These are phyloP conservation scores for Curvularia lunata DNA, from an alignment of 2,329 filamentous ascomycete genomes.

Conservation along the genomic window DNA sequence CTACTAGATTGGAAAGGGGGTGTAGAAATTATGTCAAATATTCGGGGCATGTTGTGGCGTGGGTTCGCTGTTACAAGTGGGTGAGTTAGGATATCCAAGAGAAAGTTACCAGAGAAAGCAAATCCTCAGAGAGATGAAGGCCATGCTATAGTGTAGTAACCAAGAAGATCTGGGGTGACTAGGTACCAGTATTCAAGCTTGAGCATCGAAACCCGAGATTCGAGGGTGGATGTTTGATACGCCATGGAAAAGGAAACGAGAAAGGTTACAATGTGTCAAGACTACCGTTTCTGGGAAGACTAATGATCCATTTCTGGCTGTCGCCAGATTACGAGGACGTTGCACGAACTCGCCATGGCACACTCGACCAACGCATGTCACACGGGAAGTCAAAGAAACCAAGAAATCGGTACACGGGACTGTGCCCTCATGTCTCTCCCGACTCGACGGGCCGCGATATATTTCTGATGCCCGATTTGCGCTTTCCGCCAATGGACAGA, in stretches of 20 bases:
- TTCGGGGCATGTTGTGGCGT: background rate
- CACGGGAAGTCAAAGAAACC: background rate
- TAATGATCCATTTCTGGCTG: background rate
- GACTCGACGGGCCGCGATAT: constrained; percentile 22
- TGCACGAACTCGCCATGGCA: background rate
- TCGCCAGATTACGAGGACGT: background rate
- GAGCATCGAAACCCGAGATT: background rate
- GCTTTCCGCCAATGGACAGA: constrained; percentile 27
- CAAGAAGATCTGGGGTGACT: background rate
- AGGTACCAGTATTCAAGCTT: background rate
- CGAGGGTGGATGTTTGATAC: background rate
- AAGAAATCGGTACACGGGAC: constrained; percentile 10
- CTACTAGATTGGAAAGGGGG: background rate
- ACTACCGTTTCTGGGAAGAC: background rate
- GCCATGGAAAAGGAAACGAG: background rate
- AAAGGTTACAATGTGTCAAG: background rate
- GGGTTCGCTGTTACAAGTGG: background rate
- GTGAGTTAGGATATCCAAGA: no score
- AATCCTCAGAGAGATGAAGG: no score
- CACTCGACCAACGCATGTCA: no score
- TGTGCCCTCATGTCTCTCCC: constrained; percentile 17
- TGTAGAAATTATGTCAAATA: background rate
- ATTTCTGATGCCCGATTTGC: constrained; percentile 18
- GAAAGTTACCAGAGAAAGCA: no score
- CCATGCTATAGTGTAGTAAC: background rate